Conservation (phyloP, 306 rosid species). For the Cicer chorassanicum region DNA sequence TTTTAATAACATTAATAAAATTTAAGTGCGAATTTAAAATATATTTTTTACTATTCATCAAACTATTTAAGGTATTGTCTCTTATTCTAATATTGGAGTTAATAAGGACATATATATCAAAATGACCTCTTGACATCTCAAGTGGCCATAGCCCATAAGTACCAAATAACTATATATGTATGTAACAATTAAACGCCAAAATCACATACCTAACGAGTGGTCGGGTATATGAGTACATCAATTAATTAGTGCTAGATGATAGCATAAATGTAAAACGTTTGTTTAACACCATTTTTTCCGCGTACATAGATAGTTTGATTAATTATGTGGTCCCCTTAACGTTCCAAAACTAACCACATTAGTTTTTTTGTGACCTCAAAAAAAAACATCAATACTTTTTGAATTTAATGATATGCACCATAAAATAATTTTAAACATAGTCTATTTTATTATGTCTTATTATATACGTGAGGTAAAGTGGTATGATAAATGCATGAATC, state of each 20-base stretch:
- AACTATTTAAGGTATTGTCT: no score
- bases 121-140: slow-evolving; percentile 16
- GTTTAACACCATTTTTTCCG: neutral
- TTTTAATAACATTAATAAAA: no score
- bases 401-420: no score
- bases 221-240: neutral
- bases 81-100: no score
- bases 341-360: neutral
- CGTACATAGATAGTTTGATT: slow-evolving; percentile 12
- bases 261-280: neutral
- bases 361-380: no score
- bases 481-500: no score
- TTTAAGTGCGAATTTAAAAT: no score
- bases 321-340: slow-evolving; percentile 45
- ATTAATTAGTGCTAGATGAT: neutral
- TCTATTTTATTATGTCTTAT: no score
- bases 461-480: no score
- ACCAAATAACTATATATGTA: neutral
- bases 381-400: no score
- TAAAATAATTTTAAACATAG: no score
- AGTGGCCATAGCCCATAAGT: slow-evolving; percentile 10
- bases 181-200: slow-evolving; percentile 9
- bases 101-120: neutral
- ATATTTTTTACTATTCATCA: no score
- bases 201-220: neutral